phyloP scores from a whole-genome alignment of 805 yeast species.

The Myxozyma sirexii region DNA sequence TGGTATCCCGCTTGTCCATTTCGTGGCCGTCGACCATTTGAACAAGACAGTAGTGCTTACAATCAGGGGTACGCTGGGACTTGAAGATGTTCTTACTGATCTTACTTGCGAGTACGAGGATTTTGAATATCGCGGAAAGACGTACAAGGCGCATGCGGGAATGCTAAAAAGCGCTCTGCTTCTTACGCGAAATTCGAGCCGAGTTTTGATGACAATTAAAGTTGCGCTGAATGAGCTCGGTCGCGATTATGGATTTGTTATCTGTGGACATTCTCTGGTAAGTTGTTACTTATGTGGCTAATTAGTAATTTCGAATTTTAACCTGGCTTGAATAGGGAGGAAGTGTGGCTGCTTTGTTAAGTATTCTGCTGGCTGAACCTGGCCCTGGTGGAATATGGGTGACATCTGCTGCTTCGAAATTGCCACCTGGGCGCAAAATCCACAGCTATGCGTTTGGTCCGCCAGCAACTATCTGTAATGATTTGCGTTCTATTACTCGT shows the following conservation, averaged over 20 bases:
- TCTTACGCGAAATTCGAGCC: slow-evolving; percentile 34
- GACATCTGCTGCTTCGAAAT: slow-evolving; percentile 32
- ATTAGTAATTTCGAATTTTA: background rate
- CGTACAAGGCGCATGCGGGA: slow-evolving; percentile 41
- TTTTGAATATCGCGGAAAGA: slow-evolving; percentile 39
- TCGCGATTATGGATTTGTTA: slow-evolving; percentile 40
- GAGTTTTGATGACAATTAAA: slow-evolving; percentile 38
- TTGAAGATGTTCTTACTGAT: slow-evolving; percentile 43
- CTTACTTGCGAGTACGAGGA: slow-evolving; percentile 41
- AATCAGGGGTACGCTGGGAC: slow-evolving; percentile 42
- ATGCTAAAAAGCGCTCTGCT: slow-evolving; percentile 40
- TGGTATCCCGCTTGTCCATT: slow-evolving; percentile 42
- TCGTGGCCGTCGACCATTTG: slow-evolving; percentile 41
- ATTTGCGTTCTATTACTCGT: slow-evolving; percentile 37
- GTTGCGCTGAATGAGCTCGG: slow-evolving; percentile 38
- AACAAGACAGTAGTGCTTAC: slow-evolving; percentile 42
- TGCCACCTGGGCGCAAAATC: slow-evolving; percentile 40
- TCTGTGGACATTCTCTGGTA: slow-evolving; percentile 43
- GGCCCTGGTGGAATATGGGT: slow-evolving; percentile 31
- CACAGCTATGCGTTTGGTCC: slow-evolving; percentile 43
- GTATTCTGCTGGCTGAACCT: slow-evolving; percentile 37
- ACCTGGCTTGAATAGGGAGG: slow-evolving; percentile 41
- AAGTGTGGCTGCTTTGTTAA: slow-evolving; percentile 42
- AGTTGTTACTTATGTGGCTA: background rate
- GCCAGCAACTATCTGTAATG: slow-evolving; percentile 40